phyloP scores from a whole-genome alignment of 495 filamentous ascomycete genomes.

The Tetracladium setigerum region DNA sequence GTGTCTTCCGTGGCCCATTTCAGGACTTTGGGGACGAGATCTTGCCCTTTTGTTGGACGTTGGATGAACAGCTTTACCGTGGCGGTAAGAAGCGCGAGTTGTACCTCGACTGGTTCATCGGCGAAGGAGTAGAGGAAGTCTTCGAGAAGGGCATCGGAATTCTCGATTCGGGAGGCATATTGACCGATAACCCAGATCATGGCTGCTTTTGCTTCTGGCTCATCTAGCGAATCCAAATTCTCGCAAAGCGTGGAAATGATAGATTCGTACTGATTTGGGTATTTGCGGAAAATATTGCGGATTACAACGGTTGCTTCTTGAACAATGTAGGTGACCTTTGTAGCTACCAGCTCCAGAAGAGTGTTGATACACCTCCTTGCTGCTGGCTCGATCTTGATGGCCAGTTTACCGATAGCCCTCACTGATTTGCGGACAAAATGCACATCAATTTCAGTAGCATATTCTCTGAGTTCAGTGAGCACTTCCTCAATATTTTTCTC shows the following conservation, averaged over 20 bases:
- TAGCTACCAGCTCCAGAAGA: slow-evolving; percentile 85
- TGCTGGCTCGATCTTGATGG: slow-evolving; percentile 97
- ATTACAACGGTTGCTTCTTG: slow-evolving; percentile 99
- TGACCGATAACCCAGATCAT: slow-evolving; percentile 99
- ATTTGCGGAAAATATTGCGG: slow-evolving; percentile 98
- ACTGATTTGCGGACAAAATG: slow-evolving; percentile 98
- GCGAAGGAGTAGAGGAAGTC: slow-evolving; percentile 91
- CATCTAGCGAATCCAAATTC: slow-evolving; percentile 93
- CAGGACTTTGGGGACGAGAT: slow-evolving; percentile 89
- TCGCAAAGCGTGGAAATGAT: slow-evolving; percentile 95
- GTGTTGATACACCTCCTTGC: slow-evolving; percentile 86
- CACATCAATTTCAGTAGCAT: slow-evolving; percentile 97
- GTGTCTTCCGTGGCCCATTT: slow-evolving; percentile 99
- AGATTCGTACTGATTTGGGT: slow-evolving; percentile 95
- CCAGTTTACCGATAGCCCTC: slow-evolving; percentile 93
- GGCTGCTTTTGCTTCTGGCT: slow-evolving; percentile 98
- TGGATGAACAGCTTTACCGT: slow-evolving; percentile 99
- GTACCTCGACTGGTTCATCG: slow-evolving; percentile 91
- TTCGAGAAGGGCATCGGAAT: slow-evolving; percentile 86
- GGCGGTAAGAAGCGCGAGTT: slow-evolving; percentile 88
- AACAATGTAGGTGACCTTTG: slow-evolving; percentile 99
- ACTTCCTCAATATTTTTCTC: slow-evolving; percentile 96
- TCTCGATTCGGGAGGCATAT: slow-evolving; percentile 95
- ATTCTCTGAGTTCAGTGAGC: slow-evolving; percentile 89
- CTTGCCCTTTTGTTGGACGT: slow-evolving; percentile 87